Conservation (phyloP, 73 alveolate genomes). For the Paramecium pentaurelia region DNA sequence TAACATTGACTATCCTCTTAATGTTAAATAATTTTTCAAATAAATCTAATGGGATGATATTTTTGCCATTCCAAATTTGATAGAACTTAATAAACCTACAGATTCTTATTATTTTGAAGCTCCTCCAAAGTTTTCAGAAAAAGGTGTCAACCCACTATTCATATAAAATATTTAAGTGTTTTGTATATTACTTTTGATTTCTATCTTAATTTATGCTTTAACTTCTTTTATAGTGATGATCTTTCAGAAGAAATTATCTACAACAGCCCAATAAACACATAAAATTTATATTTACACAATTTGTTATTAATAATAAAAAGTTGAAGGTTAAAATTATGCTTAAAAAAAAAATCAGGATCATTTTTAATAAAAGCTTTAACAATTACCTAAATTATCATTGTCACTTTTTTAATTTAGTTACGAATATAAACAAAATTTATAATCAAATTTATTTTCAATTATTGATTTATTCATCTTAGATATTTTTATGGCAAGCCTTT, state of each 20-base stretch:
- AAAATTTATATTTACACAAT: background rate
- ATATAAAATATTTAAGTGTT: background rate
- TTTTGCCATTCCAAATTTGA: background rate
- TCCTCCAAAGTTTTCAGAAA: background rate
- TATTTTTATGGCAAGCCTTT: background rate
- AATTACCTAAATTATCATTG: background rate
- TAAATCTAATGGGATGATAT: background rate
- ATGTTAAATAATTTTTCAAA: background rate
- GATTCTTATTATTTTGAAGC: background rate
- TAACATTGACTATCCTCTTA: background rate
- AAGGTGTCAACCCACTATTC: background rate
- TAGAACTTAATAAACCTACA: background rate
- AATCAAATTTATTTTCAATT: background rate
- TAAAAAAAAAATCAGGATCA: background rate
- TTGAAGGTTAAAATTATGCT: background rate
- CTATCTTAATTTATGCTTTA: background rate
- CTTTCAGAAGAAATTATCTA: background rate
- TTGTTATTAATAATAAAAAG: background rate
- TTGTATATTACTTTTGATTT: background rate
- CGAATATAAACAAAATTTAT: background rate
- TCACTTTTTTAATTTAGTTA: background rate
- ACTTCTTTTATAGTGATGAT: background rate
- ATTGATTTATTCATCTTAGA: background rate
- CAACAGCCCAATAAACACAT: background rate
- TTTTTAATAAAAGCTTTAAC: background rate